Percentiles rank a stretch among this genome's conserved stretches.
These are phyloP conservation scores for Fusarium gaditjirri DNA, from an alignment of 2,329 filamentous ascomycete genomes.

Conservation along the genomic window DNA sequence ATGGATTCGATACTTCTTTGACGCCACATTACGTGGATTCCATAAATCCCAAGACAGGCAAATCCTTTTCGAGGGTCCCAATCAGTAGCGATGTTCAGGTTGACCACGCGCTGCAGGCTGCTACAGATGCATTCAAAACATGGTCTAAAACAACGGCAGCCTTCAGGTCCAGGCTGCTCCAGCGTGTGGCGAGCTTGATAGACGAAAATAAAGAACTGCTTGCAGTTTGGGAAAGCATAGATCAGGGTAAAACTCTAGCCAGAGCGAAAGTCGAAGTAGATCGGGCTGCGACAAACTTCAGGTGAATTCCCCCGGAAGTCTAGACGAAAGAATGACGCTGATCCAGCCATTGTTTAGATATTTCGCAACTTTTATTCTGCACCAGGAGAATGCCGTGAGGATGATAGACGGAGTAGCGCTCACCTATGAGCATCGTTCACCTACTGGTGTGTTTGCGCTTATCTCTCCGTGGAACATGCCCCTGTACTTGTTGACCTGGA, in stretches of 20 bases:
- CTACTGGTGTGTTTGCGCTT: neutral
- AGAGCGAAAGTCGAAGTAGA: neutral
- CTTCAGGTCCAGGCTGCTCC: neutral
- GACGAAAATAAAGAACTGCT: neutral
- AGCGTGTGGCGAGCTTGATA: neutral
- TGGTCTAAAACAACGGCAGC: neutral
- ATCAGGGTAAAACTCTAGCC: neutral
- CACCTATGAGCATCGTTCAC: neutral
- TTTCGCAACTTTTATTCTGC: neutral
- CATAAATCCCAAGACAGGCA: neutral
- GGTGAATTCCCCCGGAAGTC: accelerated
- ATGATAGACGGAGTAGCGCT: neutral
- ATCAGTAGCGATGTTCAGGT: neutral
- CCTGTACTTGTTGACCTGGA: neutral
- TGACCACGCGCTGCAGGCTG: neutral
- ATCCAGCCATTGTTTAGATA: accelerated
- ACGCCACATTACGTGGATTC: neutral
- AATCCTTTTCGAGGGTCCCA: neutral
- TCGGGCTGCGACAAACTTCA: neutral
- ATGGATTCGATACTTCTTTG: neutral
- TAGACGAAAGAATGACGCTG: neutral
- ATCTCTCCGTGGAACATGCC: neutral
- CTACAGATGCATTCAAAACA: neutral
- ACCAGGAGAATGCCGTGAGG: neutral
- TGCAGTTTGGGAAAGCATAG: neutral